phyloP scores from a whole-genome alignment of 306 rosid genomes.

The Sicyos edulis region DNA sequence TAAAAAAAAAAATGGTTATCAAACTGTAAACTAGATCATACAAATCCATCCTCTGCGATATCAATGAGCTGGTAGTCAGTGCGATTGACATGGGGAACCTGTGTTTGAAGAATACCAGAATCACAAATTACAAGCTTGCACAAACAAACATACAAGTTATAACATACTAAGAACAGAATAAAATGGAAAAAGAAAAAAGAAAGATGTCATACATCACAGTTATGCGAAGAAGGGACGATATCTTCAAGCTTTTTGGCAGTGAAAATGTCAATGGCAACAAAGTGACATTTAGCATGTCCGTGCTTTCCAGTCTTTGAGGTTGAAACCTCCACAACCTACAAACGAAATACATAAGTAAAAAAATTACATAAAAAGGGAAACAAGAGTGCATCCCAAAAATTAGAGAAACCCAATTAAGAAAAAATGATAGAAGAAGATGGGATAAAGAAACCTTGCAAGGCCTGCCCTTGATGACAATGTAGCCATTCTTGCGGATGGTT shows the following conservation, averaged over 20 bases:
- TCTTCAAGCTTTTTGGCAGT: slow-evolving; percentile 90
- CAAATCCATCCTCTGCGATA: slow-evolving; percentile 97
- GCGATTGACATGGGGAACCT: slow-evolving; percentile 97
- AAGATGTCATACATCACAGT: slow-evolving; percentile 65
- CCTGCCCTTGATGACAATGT: slow-evolving; percentile 25
- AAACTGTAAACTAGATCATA: slow-evolving; percentile 31
- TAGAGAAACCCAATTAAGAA: neutral
- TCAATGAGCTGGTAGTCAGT: slow-evolving; percentile 93
- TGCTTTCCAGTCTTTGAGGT: slow-evolving; percentile 97
- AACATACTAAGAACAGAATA: neutral
- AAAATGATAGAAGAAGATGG: neutral
- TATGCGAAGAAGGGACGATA: slow-evolving; percentile 97
- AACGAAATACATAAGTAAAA: neutral
- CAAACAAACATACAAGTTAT: neutral
- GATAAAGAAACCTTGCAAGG: slow-evolving; percentile 77
- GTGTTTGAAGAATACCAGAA: slow-evolving; percentile 18
- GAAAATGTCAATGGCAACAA: slow-evolving; percentile 89
- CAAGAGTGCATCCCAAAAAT: neutral
- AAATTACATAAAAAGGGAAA: neutral
- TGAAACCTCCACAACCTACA: slow-evolving; percentile 93
- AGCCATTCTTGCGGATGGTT: slow-evolving; percentile 72
- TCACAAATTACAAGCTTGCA: neutral
- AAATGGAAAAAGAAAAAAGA: neutral
- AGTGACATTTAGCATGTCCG: slow-evolving; percentile 97
- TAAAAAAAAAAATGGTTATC: no score